Base-by-base conservation (phyloP, 2,329 filamentous ascomycete genomes). In the Lachnellula arida region DNA sequence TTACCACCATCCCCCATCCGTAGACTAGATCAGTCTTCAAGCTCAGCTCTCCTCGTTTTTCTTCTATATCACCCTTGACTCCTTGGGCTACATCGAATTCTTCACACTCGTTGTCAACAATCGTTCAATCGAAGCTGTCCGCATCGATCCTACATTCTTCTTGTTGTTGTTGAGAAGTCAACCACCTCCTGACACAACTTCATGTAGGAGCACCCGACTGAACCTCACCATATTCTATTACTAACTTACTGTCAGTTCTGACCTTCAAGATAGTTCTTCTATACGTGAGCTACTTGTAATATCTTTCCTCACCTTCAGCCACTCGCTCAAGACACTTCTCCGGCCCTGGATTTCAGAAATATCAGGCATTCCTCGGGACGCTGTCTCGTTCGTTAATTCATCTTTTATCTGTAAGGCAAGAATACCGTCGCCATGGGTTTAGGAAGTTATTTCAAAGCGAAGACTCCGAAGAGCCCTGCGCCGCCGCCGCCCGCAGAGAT, bases 381-480 rank as follows among this genome's bases (percentile, higher is more conserved):
- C 56, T 60, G 57, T 60, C 57, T 59, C 53, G 53, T 54, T 42
- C 44, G 50, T 40, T 12, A 53, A 52, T 37, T 34, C 8, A 34
- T 56, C 44, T 49, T 49, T 59, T 49, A 58, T 54, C 11, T 22
- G 22, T 47, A 54, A 50, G 59, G 53, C 48, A 60, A 63, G 23
- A 60, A 63, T 12, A 64, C 52, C 58, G 56, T 37, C 66, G 71
- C 55, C 44, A 87, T 87, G 85, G 84, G 83, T 57, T 66, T 87
- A 58, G 77, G 75, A 49, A 80, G 71, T 67, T 87, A 87, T 65
- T 86, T 87, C 76, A 85, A 81, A 73, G 74, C 79, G 46, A 75
- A 76, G 54, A 76, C 76, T 74, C 72, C 73, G 46, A 75, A 76
- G 54, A 76, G 76, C 74, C 72, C 73, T 17, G 68, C 69, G 49